Evolutionary conservation across 2,329 filamentous ascomycete species (phyloP).

Genomic region (Penicillium occitanis): DNA sequence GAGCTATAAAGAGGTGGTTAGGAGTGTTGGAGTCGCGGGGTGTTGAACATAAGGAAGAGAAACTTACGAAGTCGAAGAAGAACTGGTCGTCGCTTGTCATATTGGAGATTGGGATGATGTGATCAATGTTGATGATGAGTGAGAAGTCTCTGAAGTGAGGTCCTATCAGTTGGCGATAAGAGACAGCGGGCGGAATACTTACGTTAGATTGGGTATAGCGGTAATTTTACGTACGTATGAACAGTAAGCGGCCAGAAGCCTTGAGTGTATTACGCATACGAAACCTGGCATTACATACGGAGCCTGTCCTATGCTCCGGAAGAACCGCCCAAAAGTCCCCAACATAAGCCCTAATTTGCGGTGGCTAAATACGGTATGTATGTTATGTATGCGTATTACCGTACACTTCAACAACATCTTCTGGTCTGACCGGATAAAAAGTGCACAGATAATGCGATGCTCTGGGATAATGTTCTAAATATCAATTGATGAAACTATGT

Average conservation of each 20-base stretch:
- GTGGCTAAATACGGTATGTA: too few species aligned
- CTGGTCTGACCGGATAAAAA: too few species aligned
- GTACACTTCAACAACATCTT: too few species aligned
- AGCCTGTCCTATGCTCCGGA: too few species aligned
- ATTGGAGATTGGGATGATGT: slow-evolving; percentile 32
- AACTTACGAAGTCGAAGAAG: slow-evolving; percentile 71
- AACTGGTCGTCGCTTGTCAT: slow-evolving; percentile 81
- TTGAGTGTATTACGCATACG: background rate
- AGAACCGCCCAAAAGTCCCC: too few species aligned
- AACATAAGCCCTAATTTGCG: too few species aligned
- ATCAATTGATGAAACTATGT: too few species aligned
- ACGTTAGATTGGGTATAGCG: background rate
- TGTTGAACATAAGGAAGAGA: slow-evolving; percentile 4
- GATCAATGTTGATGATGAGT: background rate
- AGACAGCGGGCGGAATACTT: background rate
- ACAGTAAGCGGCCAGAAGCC: too few species aligned
- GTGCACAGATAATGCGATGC: too few species aligned
- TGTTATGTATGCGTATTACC: too few species aligned
- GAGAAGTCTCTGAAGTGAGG: background rate
- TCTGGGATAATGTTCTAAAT: too few species aligned
- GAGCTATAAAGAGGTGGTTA: slow-evolving; percentile 44
- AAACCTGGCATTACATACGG: background rate
- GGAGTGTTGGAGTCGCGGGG: background rate
- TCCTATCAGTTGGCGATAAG: slow-evolving; percentile 3
- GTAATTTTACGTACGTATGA: background rate